A percentile compares a stretch with the other conserved stretches of the same genome.
Evolutionary conservation across 192 early-diverging fungal genomes (phyloP).

Genomic region (Haplosporangium gracile): DNA sequence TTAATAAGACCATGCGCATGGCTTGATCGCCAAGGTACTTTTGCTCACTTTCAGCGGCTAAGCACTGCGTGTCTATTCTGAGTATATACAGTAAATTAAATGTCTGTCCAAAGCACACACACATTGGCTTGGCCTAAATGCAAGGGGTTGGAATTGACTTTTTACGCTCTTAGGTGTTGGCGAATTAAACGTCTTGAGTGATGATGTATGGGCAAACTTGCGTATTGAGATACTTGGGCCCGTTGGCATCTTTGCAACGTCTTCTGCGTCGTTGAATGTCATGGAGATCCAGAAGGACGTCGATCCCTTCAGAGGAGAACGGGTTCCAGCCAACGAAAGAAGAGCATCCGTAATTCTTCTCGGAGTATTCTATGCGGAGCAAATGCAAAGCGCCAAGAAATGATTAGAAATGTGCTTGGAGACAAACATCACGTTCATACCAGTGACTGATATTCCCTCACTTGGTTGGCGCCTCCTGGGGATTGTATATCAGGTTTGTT

Average conservation of each 20-base stretch:
- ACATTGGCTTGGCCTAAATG: slow-evolving; percentile 9
- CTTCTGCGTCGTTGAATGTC: too few relatives aligned
- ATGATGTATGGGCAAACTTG: slow-evolving; percentile 10
- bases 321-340: too few relatives aligned
- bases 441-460: too few relatives aligned
- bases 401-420: background rate
- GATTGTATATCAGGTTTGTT: background rate
- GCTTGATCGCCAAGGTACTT: slow-evolving; percentile 3
- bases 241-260: slow-evolving; percentile 19
- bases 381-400: slow-evolving; percentile 17
- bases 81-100: too few relatives aligned
- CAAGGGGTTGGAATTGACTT: slow-evolving; percentile 5
- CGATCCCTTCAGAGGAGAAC: too few relatives aligned
- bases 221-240: slow-evolving; percentile 8
- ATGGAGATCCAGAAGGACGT: too few relatives aligned
- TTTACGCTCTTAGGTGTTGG: slow-evolving; percentile 20
- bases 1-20: slow-evolving; percentile 16
- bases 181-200: slow-evolving; percentile 8
- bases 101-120: slow-evolving; percentile 8
- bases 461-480: background rate
- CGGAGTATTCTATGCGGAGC: slow-evolving; percentile 19
- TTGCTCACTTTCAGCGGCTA: background rate
- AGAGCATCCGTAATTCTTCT: too few relatives aligned
- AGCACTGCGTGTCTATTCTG: slow-evolving; percentile 10
- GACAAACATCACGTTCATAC: too few relatives aligned